These are phyloP conservation scores for Primulina huaijiensis DNA, from an alignment of 257 asterid species.

Conservation along the genomic window DNA sequence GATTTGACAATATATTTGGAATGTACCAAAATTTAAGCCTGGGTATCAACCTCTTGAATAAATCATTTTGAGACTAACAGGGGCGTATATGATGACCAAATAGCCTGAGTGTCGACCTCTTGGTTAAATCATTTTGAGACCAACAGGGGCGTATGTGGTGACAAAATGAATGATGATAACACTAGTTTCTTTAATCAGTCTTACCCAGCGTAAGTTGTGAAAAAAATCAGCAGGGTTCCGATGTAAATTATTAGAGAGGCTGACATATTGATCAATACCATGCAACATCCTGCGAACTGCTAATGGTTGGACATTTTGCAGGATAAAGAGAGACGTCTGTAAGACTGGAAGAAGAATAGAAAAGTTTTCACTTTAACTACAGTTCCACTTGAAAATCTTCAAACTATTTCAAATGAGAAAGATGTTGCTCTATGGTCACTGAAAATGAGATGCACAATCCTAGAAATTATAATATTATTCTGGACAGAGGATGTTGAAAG, in stretches of 20 bases:
- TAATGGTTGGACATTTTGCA: slow-evolving; percentile 8
- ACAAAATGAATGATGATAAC: neutral
- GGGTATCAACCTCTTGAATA: slow-evolving; percentile 1
- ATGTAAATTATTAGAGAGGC: slow-evolving; percentile 14
- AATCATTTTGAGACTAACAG: neutral
- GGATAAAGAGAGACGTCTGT: neutral
- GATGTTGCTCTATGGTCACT: neutral
- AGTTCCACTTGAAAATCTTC: neutral
- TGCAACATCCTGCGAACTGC: neutral
- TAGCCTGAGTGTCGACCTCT: neutral
- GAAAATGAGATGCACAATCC: neutral
- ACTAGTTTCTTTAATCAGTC: slow-evolving; percentile 5
- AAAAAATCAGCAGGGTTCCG: neutral
- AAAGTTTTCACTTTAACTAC: neutral
- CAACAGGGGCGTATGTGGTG: neutral
- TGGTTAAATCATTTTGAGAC: slow-evolving; percentile 3
- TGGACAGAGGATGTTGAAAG: slow-evolving; percentile 5
- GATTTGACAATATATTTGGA: slow-evolving; percentile 3
- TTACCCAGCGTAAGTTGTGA: neutral
- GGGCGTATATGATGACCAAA: neutral
- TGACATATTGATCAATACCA: neutral
- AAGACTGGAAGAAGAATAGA: slow-evolving; percentile 15
- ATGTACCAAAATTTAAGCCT: neutral
- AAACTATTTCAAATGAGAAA: slow-evolving; percentile 1
- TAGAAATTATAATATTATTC: neutral